These are phyloP conservation scores for Colletotrichum filicis DNA, from an alignment of 2,329 filamentous ascomycete species.

Conservation along the genomic window DNA sequence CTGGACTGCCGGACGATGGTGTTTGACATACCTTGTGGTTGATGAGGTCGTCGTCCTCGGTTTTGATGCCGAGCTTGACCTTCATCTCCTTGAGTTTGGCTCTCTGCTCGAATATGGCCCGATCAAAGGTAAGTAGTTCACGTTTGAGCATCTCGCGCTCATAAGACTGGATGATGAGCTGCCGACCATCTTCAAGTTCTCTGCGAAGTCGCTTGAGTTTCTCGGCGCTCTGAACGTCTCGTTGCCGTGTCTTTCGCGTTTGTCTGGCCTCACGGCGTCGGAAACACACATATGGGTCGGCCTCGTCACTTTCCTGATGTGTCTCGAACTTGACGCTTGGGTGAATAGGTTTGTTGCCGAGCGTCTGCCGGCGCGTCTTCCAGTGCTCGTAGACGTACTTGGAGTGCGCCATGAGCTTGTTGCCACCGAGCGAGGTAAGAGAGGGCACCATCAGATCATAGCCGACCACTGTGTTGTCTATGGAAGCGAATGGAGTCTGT, in stretches of 20 bases:
- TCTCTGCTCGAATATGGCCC: constrained; percentile 84
- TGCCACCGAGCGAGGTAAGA: constrained; percentile 62
- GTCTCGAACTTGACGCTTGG: constrained; percentile 92
- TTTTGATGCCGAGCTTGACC: constrained; percentile 87
- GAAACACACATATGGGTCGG: constrained; percentile 98
- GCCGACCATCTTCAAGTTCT: constrained; percentile 89
- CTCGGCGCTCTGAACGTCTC: constrained; percentile 93
- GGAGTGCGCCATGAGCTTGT: constrained; percentile 66
- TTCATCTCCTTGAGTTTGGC: constrained; percentile 88
- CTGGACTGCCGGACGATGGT: background rate
- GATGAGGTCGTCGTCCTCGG: constrained; percentile 92
- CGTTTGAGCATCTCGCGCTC: constrained; percentile 84
- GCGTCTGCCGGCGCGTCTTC: constrained; percentile 75
- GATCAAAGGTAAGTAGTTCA: constrained; percentile 80
- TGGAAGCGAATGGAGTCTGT: constrained; percentile 87
- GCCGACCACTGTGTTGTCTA: constrained; percentile 87
- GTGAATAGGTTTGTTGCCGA: constrained; percentile 78
- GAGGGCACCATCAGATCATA: constrained; percentile 81
- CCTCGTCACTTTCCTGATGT: constrained; percentile 92
- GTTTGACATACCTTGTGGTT: constrained; percentile 82
- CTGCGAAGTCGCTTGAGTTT: constrained; percentile 91
- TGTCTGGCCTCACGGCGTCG: constrained; percentile 92
- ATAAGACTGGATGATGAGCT: constrained; percentile 80
- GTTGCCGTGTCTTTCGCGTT: constrained; percentile 91
- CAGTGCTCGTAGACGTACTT: constrained; percentile 92